Percentiles rank a stretch among this genome's conserved stretches.
Evolutionary conservation across 148 eudicot species (phyloP).

Genomic region (Diospyros lotus): DNA sequence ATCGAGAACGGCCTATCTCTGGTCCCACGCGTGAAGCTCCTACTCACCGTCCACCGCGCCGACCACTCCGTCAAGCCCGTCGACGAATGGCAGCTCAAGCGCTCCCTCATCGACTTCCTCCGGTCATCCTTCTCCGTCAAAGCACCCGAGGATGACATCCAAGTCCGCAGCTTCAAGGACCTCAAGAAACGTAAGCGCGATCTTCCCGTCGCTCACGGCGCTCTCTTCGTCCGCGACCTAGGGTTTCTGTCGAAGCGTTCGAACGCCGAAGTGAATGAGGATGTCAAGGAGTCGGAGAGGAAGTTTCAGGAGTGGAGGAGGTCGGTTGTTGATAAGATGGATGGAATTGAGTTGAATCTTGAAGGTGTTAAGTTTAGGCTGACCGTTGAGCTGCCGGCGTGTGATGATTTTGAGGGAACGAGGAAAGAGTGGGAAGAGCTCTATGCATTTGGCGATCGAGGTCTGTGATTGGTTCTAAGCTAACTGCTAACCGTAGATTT

Average conservation of each 20-base stretch:
- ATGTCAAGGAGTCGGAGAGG: constrained; percentile 29
- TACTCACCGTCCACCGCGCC: constrained; percentile 56
- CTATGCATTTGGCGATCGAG: constrained; percentile 56
- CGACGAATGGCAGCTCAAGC: constrained; percentile 77
- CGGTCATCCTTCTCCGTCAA: constrained; percentile 35
- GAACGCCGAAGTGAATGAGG: neutral
- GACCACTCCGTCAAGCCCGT: constrained; percentile 48
- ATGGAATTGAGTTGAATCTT: constrained; percentile 72
- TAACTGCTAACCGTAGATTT: neutral
- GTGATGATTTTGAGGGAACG: constrained; percentile 64
- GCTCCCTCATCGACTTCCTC: constrained; percentile 56
- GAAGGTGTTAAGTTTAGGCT: constrained; percentile 67
- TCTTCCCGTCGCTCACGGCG: constrained; percentile 59
- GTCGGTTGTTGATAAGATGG: constrained; percentile 54
- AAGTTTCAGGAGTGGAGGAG: constrained; percentile 59
- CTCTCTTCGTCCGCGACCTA: constrained; percentile 47
- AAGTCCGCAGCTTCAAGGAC: constrained; percentile 42
- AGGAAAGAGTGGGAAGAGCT: constrained; percentile 70
- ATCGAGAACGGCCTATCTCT: constrained; percentile 55
- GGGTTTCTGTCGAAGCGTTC: constrained; percentile 34
- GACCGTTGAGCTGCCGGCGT: constrained; percentile 39
- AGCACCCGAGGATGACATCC: constrained; percentile 44
- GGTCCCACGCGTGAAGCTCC: constrained; percentile 50
- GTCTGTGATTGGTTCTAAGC: constrained; percentile 21
- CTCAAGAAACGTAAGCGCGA: constrained; percentile 65